Conservation (phyloP, 441 rosid genomes). For the Erodium moschatum region DNA sequence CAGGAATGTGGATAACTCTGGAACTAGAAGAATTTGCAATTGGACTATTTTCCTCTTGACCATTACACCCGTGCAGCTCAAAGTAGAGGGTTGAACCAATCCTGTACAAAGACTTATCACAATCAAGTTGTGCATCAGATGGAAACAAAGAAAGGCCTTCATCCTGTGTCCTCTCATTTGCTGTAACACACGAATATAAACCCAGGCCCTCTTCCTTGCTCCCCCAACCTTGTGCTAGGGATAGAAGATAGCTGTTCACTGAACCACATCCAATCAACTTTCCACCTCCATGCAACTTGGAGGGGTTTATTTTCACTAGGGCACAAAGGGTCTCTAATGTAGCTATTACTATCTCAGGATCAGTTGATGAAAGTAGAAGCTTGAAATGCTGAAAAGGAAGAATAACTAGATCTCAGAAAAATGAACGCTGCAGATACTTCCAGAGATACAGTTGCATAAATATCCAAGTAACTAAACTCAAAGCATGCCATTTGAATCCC, state of each 20-base stretch:
- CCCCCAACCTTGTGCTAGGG: constrained; percentile 98
- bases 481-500: too few relatives aligned
- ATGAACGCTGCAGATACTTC: constrained; percentile 8
- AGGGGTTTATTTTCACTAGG: constrained; percentile 79
- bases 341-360: constrained; percentile 88
- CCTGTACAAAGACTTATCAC: constrained; percentile 52
- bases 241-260: constrained; percentile 74
- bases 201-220: constrained; percentile 99
- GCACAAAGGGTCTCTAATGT: constrained; percentile 81
- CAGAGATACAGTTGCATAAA: constrained; percentile 6
- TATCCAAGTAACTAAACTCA: not conserved
- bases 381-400: constrained; percentile 70
- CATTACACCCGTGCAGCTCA: constrained; percentile 65
- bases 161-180: constrained; percentile 79
- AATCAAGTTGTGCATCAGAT: constrained; percentile 49
- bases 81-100: constrained; percentile 90
- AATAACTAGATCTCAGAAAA: constrained; percentile 22
- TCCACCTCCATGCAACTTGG: constrained; percentile 81
- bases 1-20: constrained; percentile 66
- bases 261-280: constrained; percentile 83
- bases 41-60: constrained; percentile 36
- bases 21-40: constrained; percentile 31
- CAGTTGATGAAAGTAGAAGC: constrained; percentile 88
- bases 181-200: constrained; percentile 83
- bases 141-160: constrained; percentile 87